Percentiles rank a stretch among this genome's conserved stretches.
These are phyloP conservation scores for Cystofilobasidium capitatum DNA, from an alignment of 768 basidiomycete genomes.

Conservation along the genomic window DNA sequence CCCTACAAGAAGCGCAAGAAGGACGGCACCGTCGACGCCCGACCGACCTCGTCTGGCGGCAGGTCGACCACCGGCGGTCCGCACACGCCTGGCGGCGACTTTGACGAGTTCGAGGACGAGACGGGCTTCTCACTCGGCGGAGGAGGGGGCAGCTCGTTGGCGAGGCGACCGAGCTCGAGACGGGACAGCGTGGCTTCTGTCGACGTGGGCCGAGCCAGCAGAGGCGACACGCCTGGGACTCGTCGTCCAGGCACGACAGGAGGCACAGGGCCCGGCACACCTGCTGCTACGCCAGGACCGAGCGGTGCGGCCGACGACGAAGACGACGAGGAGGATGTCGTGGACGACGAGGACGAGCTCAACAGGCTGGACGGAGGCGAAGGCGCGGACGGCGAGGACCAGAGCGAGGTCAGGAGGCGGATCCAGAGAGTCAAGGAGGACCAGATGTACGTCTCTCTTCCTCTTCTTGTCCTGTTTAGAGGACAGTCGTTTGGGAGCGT, in stretches of 20 bases:
- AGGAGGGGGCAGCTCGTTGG: neutral
- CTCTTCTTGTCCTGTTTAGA: neutral
- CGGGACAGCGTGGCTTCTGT: neutral
- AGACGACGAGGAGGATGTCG: neutral
- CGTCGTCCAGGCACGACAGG: neutral
- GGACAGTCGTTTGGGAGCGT: neutral
- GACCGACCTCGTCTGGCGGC: neutral
- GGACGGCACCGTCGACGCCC: neutral
- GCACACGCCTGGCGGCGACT: neutral
- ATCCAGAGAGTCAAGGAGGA: conserved; percentile 19
- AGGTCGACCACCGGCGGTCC: neutral
- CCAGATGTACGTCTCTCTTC: conserved; percentile 16
- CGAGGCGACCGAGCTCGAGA: neutral
- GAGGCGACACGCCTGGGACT: neutral
- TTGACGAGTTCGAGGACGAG: neutral
- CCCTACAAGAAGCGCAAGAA: conserved; percentile 1
- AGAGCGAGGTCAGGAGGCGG: conserved; percentile 13
- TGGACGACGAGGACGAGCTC: conserved; percentile 1
- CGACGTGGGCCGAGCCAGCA: neutral
- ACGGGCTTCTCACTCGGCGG: neutral
- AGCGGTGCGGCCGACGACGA: neutral
- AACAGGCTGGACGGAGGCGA: neutral
- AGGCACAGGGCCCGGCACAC: neutral
- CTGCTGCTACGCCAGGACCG: neutral
- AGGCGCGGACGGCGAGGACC: conserved; percentile 1